Percentiles rank a stretch among this genome's conserved stretches.
Evolutionary conservation across 768 basidiomycete genomes (phyloP).

Genomic region (Collybiopsis confluens): DNA sequence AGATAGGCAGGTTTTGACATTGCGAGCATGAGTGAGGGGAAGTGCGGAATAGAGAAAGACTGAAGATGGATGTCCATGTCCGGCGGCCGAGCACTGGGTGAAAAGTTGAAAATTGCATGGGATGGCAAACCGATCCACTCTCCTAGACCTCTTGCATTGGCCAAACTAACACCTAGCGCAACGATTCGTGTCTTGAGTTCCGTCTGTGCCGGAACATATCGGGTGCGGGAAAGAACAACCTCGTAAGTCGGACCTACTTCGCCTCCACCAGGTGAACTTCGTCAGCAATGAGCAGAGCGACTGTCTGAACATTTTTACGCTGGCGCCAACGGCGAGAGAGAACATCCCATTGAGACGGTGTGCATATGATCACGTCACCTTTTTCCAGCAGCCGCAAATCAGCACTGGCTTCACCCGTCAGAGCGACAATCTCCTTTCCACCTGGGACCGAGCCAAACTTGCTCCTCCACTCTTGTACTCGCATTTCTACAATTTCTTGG

Average conservation of each 20-base stretch:
- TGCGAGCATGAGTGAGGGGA: conserved; percentile 96
- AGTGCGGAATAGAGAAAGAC: conserved; percentile 94
- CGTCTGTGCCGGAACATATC: conserved; percentile 92
- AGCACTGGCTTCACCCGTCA: conserved; percentile 92
- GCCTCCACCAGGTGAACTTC: conserved; percentile 91
- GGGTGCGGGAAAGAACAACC: conserved; percentile 94
- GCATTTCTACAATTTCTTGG: conserved; percentile 94
- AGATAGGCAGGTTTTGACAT: conserved; percentile 99
- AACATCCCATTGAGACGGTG: conserved; percentile 96
- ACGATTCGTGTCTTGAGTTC: conserved; percentile 92
- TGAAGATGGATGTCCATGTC: conserved; percentile 98
- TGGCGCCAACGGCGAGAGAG: conserved; percentile 94
- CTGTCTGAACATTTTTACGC: conserved; percentile 91
- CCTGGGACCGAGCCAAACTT: conserved; percentile 84
- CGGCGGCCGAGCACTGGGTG: conserved; percentile 92
- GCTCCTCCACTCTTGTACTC: conserved; percentile 82
- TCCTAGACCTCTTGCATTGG: conserved; percentile 92
- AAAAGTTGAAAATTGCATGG: conserved; percentile 97
- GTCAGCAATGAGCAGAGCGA: conserved; percentile 91
- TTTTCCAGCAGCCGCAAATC: conserved; percentile 88
- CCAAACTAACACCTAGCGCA: conserved; percentile 90
- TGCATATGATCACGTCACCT: conserved; percentile 91
- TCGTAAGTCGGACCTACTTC: conserved; percentile 97
- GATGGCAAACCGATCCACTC: conserved; percentile 97
- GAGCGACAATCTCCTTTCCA: conserved; percentile 88